Evolutionary conservation across 768 basidiomycete species (phyloP).

Genomic region (Hygrophorus pudorinus): DNA sequence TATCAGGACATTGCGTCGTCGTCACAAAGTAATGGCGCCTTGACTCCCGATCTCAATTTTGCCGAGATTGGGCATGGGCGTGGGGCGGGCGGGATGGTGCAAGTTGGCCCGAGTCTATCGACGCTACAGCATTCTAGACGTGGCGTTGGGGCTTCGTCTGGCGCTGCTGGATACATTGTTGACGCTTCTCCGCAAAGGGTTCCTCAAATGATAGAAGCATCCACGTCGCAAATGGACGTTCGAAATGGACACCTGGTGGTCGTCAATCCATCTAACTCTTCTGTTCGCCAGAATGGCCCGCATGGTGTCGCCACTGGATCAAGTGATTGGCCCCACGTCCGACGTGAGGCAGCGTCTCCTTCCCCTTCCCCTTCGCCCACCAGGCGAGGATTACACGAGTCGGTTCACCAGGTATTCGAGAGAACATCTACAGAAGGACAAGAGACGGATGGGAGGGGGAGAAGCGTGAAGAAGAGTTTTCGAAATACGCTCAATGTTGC

Average conservation of each 20-base stretch:
- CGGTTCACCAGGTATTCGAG: constrained; percentile 20
- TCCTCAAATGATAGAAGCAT: neutral
- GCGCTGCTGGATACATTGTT: neutral
- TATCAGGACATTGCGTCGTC: constrained; percentile 33
- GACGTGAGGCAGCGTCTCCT: neutral
- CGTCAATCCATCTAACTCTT: neutral
- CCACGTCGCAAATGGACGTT: neutral
- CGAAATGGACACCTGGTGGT: neutral
- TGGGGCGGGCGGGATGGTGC: constrained; percentile 26
- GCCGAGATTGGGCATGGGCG: constrained; percentile 73
- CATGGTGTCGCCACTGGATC: too few species aligned
- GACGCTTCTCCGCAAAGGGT: neutral
- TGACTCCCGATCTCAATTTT: constrained; percentile 66
- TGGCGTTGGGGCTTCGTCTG: constrained; percentile 9
- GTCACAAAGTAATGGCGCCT: constrained; percentile 38
- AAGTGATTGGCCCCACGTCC: constrained; percentile 28
- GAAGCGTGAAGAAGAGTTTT: constrained; percentile 55
- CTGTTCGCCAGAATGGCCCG: neutral
- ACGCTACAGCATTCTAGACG: constrained; percentile 16
- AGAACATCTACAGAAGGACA: constrained; percentile 11
- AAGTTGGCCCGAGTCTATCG: constrained; percentile 9
- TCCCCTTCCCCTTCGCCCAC: constrained; percentile 15
- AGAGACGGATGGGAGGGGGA: constrained; percentile 33
- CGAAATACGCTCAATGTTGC: constrained; percentile 62
- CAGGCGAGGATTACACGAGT: constrained; percentile 31